A percentile compares a stretch with the other conserved stretches of the same genome.
Evolutionary conservation across 257 asterid species (phyloP).

Genomic region (Jasminum sambac): DNA sequence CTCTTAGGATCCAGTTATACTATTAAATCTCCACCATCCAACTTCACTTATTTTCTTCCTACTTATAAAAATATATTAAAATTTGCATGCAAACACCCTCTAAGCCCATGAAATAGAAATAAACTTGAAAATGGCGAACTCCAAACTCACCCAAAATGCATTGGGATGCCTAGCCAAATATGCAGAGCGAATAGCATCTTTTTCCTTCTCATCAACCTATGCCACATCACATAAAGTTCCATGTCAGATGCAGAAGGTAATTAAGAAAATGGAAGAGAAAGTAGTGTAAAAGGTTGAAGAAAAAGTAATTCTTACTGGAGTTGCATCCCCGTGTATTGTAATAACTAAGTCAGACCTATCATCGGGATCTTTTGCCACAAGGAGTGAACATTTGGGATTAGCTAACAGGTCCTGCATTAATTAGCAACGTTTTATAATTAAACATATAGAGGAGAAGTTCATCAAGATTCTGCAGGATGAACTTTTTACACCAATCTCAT

Average conservation of each 20-base stretch:
- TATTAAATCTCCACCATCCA: no score
- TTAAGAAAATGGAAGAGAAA: constrained; percentile 12
- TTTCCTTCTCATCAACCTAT: constrained; percentile 57
- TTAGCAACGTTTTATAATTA: constrained; percentile 19
- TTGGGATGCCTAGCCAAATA: constrained; percentile 84
- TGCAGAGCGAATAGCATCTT: constrained; percentile 62
- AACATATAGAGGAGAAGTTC: background rate
- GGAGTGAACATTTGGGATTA: constrained; percentile 88
- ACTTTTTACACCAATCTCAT: constrained; percentile 6
- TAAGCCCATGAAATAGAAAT: constrained; percentile 1
- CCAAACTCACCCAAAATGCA: constrained; percentile 82
- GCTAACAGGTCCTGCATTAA: constrained; percentile 82
- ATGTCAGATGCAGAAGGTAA: constrained; percentile 20
- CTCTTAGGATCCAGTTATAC: no score
- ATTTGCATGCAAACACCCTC: no score
- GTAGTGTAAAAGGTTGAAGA: constrained; percentile 1
- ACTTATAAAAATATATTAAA: no score
- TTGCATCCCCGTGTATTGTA: constrained; percentile 82
- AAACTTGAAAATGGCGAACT: constrained; percentile 19
- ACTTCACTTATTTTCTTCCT: no score
- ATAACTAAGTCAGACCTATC: constrained; percentile 86
- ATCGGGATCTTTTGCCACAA: constrained; percentile 88
- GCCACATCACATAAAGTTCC: constrained; percentile 14
- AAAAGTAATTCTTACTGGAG: constrained; percentile 53
- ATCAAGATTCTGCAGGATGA: constrained; percentile 16